A percentile compares a stretch with the other conserved stretches of the same genome.
Evolutionary conservation across 352 stramenopile species (phyloP).

Genomic region (Chloridella minuta): DNA sequence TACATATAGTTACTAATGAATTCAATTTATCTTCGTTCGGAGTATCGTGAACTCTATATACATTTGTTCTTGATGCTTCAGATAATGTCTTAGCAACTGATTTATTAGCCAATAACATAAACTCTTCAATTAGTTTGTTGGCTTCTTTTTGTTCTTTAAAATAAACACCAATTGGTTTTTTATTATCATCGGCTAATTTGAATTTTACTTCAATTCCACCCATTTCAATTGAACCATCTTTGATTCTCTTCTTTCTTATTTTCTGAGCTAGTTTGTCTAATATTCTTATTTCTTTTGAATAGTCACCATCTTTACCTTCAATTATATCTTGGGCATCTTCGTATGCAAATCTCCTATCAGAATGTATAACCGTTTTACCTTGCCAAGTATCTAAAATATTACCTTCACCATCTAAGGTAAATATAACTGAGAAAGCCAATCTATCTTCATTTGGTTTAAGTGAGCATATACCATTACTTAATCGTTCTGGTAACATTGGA

Average conservation of each 20-base stretch:
- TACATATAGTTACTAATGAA: too few species aligned
- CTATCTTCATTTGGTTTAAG: not conserved
- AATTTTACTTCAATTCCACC: slow-evolving; percentile 3
- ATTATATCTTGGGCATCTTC: not conserved
- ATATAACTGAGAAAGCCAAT: not conserved
- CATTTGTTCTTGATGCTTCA: too few species aligned
- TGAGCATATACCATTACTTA: not conserved
- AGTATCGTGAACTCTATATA: not conserved
- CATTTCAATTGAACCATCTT: not conserved
- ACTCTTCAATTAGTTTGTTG: slow-evolving; percentile 18
- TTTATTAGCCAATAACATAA: slow-evolving; percentile 20
- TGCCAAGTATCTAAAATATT: not conserved
- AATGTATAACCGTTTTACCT: not conserved
- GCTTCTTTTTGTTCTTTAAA: slow-evolving; percentile 14
- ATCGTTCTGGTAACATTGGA: not conserved
- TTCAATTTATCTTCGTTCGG: too few species aligned
- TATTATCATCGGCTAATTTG: not conserved
- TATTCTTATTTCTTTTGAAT: not conserved
- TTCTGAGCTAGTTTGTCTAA: not conserved
- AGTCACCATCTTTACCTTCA: not conserved
- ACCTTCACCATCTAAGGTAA: not conserved
- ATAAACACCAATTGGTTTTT: not conserved
- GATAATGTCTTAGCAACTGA: too few species aligned
- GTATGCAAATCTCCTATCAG: not conserved
- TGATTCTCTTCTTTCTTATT: not conserved